A percentile compares a stretch with the other conserved stretches of the same genome.
phyloP scores from a whole-genome alignment of 2,329 filamentous ascomycete genomes.

The Trichoderma sp. region DNA sequence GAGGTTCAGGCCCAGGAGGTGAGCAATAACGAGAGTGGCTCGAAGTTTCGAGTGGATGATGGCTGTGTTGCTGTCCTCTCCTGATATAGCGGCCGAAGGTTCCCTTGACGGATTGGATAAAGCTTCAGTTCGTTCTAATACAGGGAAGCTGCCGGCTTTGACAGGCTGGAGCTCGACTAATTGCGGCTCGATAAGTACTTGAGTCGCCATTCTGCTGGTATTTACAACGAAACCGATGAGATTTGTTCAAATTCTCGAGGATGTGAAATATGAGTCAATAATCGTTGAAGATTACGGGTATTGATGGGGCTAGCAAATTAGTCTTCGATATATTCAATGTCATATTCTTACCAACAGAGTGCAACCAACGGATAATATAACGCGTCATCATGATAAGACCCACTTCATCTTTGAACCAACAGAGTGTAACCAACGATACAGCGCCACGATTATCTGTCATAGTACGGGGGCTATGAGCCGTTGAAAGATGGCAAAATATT shows the following conservation, averaged over 20 bases:
- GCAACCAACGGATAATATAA: too few species aligned
- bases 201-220: background rate
- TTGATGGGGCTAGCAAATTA: background rate
- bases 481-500: too few species aligned
- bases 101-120: background rate
- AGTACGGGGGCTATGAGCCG: too few species aligned
- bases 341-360: too few species aligned
- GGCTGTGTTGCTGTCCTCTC: background rate
- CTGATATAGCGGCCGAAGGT: background rate
- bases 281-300: background rate
- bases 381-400: too few species aligned
- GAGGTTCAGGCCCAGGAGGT: slow-evolving; percentile 15
- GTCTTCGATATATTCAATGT: too few species aligned
- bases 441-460: too few species aligned
- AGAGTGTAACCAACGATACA: too few species aligned
- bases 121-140: background rate
- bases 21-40: background rate
- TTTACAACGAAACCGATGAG: background rate
- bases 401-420: too few species aligned
- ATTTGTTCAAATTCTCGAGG: background rate
- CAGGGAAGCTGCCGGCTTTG: background rate
- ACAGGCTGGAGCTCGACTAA: background rate
- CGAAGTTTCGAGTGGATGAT: background rate
- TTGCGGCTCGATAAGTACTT: background rate
- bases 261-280: background rate